Base-by-base conservation (phyloP, 1,284 basidiomycete species). In the Microbotryum intermedium region DNA sequence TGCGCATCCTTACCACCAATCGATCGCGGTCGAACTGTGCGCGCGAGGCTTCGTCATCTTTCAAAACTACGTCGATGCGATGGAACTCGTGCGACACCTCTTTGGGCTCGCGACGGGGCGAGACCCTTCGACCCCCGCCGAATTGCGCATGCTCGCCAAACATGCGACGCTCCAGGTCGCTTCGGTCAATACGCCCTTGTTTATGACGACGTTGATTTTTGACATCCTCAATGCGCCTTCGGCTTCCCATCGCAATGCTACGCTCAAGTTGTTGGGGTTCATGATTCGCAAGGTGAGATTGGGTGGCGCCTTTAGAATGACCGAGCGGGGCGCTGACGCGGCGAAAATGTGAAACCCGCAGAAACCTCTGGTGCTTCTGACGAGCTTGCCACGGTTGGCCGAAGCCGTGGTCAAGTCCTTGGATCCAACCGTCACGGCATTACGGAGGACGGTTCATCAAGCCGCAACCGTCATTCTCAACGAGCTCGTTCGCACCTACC, bases 401-500 rank as follows among this genome's bases (percentile, higher is more conserved):
- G 94, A 99, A 73, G 91, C 92, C 1, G 91, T 99, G 1, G 92
- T 98, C 25, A 95, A 93, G 73, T 95, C 90, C 9, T 79, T 98
- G 47, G 94, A 98, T 75, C 95, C 94, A 13, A 93, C 89, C 69
- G 81, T 84, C 11, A 88, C 84, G 0, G 78, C 84, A 13, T 83
- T 87, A 72, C 82, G 95, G 18, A 90, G 95, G 50, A 87, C 88
- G 1, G 86, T 97, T 2, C 78, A 90, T 54, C 87, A 93, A 67
- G 84, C 90, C 0, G 94, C 91, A 0, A 97, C 93, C 0, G 89
- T 97, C 67, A 95, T 98, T 53, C 79, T 92, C 50, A 88, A 87
- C 55, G 88, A 87, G 74, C 87, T 90, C 25, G 92, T 95, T 9
- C 23, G 57, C 69, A 92, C 91, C 1, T 98, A 92, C 74, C 92